These are phyloP conservation scores for Larix sibirica DNA, from an alignment of 83 land plant genomes.

Conservation along the genomic window DNA sequence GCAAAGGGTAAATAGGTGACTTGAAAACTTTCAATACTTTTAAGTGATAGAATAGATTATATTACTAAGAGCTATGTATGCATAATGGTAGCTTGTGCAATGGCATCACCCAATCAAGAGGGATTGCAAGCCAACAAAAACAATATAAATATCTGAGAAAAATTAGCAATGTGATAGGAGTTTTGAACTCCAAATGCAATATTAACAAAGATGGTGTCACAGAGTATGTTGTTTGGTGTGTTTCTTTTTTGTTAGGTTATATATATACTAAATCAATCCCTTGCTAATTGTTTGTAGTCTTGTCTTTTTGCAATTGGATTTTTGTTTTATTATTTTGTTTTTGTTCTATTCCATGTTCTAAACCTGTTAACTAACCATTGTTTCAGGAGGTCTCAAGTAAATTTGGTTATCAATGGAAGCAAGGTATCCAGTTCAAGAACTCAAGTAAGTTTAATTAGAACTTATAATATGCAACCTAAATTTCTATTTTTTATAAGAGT, in stretches of 20 bases:
- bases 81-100: neutral
- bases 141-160: constrained; percentile 16
- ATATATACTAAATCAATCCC: no score
- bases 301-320: no score
- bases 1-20: neutral
- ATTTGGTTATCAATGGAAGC: neutral
- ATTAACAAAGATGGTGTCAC: constrained; percentile 28
- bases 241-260: neutral
- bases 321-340: neutral
- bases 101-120: constrained; percentile 3
- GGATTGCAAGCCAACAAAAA: neutral
- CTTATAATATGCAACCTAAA: no score
- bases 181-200: constrained; percentile 22
- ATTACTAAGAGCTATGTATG: neutral
- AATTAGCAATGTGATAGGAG: constrained; percentile 33
- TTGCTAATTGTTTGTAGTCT: neutral
- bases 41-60: no score
- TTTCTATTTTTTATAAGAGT: no score
- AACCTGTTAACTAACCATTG: neutral
- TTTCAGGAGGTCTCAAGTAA: constrained; percentile 1
- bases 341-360: neutral
- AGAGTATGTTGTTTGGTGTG: neutral
- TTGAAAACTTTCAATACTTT: neutral
- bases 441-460: constrained; percentile 8
- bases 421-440: neutral